Percentiles rank a stretch among this genome's conserved stretches.
Conservation (phyloP, 2,329 filamentous ascomycete genomes). For the Aspergillus sp. region DNA sequence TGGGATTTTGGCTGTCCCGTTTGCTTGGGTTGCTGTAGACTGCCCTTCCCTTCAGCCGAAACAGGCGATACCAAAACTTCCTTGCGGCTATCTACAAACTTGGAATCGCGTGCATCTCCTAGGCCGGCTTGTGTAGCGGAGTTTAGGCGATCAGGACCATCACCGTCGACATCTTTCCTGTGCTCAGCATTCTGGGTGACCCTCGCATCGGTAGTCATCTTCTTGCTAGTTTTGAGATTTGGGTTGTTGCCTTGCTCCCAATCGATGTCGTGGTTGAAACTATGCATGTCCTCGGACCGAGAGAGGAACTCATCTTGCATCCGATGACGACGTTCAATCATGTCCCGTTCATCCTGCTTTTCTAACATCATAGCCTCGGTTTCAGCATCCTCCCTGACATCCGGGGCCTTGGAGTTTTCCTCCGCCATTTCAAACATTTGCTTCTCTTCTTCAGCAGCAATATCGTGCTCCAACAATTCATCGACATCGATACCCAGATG, state of each 20-base stretch:
- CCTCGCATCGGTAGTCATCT: slow-evolving; percentile 50
- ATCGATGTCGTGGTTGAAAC: slow-evolving; percentile 70
- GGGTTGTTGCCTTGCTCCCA: slow-evolving; percentile 54
- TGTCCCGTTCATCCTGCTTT: slow-evolving; percentile 35
- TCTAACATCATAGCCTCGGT: slow-evolving; percentile 28
- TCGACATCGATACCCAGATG: slow-evolving; percentile 95
- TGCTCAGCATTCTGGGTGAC: slow-evolving; percentile 58
- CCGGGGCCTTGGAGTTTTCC: slow-evolving; percentile 24
- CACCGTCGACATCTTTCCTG: slow-evolving; percentile 69
- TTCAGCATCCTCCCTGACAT: slow-evolving; percentile 16
- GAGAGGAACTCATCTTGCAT: slow-evolving; percentile 52
- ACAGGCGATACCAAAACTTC: slow-evolving; percentile 65
- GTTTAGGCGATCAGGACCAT: slow-evolving; percentile 70
- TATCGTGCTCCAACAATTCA: slow-evolving; percentile 73
- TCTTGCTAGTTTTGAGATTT: slow-evolving; percentile 49
- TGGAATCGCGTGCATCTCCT: slow-evolving; percentile 63
- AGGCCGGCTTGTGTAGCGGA: slow-evolving; percentile 54
- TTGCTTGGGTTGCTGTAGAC: slow-evolving; percentile 47
- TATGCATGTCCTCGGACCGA: slow-evolving; percentile 52
- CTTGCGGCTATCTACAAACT: slow-evolving; percentile 55
- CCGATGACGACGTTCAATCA: slow-evolving; percentile 37
- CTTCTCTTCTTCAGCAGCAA: slow-evolving; percentile 59
- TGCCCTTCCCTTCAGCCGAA: slow-evolving; percentile 58
- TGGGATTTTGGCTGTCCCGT: slow-evolving; percentile 29
- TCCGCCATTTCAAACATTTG: slow-evolving; percentile 54